Base-by-base conservation (phyloP, 805 yeast genomes). In the Nakazawaea peltata region DNA sequence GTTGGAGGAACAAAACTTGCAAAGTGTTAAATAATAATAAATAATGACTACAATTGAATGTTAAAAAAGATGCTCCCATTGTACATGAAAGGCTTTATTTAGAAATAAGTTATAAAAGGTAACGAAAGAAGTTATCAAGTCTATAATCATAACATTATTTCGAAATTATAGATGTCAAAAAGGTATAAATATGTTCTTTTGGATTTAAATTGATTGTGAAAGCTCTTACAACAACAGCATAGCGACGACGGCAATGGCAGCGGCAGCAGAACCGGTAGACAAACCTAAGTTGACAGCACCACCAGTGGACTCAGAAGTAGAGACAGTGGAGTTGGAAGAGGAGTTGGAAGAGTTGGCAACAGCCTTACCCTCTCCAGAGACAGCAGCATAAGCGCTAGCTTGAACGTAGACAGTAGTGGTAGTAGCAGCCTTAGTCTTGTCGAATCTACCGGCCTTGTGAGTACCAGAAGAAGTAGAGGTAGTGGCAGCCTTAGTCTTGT, bases 391-490 rank as follows among this genome's bases (percentile, higher is more conserved):
- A 12, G 23, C 18, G 24, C 19, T 13, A 16, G 23, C 46, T 29
- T 47, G 46, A 17, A 53, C 50, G 45, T 42, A 59, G 12, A 54
- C 57, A 27, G 65, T 60, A 44, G 64, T 57, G 46, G 65, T 60
- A 31, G 50, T 37, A 28, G 64, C 56, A n/a, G 39, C 44, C 46
- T 52, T 53, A 45, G 41, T 37, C 58, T 70, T 67, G 61, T 71
- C 63, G 45, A 69, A 71, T 51, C 63, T 60, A 33, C 76, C 76
- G 45, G 55, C 54, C 40, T 51, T 59, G 58, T 67, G 74, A 34
- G 72, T 67, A 16, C 59, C 55, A 49, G 48, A 44, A 27, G 56
- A 41, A 29, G 54, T 40, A 5, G 66, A 44, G 16, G 53, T 41
- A 7, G 48, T 35, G 12, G 59, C 48, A 7, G 45, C 41, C 24